Evolutionary conservation across 441 rosid genomes (phyloP).

Genomic region (Euphorbia corollata): DNA sequence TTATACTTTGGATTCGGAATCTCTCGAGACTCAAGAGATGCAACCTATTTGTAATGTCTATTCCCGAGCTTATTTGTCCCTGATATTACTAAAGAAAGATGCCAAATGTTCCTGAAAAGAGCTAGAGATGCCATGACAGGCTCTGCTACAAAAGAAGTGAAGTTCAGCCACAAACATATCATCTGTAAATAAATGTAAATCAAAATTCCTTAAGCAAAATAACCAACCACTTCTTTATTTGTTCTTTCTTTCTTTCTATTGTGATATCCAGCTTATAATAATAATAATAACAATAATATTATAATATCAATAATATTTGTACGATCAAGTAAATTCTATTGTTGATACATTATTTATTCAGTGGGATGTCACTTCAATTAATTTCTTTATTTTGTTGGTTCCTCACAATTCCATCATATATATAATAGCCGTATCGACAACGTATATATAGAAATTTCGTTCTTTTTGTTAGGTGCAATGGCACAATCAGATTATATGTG

Average conservation of each 20-base stretch:
- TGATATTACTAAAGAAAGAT: constrained; percentile 3
- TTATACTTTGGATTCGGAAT: too few species aligned
- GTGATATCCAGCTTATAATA: constrained; percentile 27
- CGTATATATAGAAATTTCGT: background rate
- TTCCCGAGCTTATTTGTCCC: too few species aligned
- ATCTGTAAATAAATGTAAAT: constrained; percentile 3
- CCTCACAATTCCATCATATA: background rate
- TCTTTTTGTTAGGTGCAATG: background rate
- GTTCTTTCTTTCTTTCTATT: background rate
- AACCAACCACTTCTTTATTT: background rate
- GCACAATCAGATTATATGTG: background rate
- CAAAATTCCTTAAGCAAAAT: background rate
- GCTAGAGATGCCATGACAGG: constrained; percentile 12
- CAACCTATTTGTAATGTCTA: too few species aligned
- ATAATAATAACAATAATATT: too few species aligned
- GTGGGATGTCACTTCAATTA: background rate
- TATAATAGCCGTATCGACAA: background rate
- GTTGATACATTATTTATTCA: background rate
- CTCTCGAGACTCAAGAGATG: too few species aligned
- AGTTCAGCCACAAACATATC: constrained; percentile 24
- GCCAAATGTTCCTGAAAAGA: constrained; percentile 25
- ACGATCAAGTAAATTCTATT: background rate
- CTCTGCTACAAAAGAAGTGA: constrained; percentile 18
- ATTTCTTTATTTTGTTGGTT: background rate
- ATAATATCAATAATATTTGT: too few species aligned